These are phyloP conservation scores for Marasmius tenuissimus DNA, from an alignment of 1,284 basidiomycete genomes.

Conservation along the genomic window DNA sequence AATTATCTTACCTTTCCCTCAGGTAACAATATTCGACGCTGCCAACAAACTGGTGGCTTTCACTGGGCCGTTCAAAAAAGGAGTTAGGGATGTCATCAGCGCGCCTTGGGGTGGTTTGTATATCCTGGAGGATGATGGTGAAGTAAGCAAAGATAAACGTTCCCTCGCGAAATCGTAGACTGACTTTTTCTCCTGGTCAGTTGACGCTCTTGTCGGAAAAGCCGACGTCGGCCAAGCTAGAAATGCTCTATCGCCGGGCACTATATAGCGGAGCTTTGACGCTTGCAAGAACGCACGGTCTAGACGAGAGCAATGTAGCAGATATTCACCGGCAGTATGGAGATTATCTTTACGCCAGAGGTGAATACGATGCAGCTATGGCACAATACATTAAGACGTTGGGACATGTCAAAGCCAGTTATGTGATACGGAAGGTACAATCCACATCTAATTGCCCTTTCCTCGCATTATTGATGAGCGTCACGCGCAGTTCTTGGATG, in stretches of 20 bases:
- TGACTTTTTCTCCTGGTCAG: slow-evolving; percentile 35
- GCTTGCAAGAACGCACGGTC: slow-evolving; percentile 74
- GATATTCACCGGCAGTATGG: slow-evolving; percentile 91
- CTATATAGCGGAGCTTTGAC: slow-evolving; percentile 75
- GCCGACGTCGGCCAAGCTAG: slow-evolving; percentile 76
- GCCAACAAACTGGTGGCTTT: slow-evolving; percentile 93
- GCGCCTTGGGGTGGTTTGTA: slow-evolving; percentile 75
- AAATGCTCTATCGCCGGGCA: slow-evolving; percentile 78
- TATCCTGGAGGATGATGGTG: slow-evolving; percentile 74
- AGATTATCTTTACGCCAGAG: slow-evolving; percentile 89
- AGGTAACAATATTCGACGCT: slow-evolving; percentile 86
- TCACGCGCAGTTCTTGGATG: slow-evolving; percentile 82
- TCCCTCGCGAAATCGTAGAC: slow-evolving; percentile 3
- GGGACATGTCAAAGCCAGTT: slow-evolving; percentile 88
- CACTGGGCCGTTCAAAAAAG: slow-evolving; percentile 75
- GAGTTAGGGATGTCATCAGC: slow-evolving; percentile 78
- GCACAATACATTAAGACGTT: slow-evolving; percentile 90
- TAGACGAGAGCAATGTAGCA: slow-evolving; percentile 73
- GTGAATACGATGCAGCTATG: slow-evolving; percentile 93
- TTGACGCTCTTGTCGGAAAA: slow-evolving; percentile 77
- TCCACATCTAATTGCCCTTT: background rate
- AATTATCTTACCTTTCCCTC: background rate
- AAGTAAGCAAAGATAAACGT: slow-evolving; percentile 42
- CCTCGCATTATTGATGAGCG: background rate
- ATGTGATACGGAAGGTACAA: slow-evolving; percentile 91